Evolutionary conservation across 106 monocot genomes (phyloP).

Genomic region (Allium fistulosum): DNA sequence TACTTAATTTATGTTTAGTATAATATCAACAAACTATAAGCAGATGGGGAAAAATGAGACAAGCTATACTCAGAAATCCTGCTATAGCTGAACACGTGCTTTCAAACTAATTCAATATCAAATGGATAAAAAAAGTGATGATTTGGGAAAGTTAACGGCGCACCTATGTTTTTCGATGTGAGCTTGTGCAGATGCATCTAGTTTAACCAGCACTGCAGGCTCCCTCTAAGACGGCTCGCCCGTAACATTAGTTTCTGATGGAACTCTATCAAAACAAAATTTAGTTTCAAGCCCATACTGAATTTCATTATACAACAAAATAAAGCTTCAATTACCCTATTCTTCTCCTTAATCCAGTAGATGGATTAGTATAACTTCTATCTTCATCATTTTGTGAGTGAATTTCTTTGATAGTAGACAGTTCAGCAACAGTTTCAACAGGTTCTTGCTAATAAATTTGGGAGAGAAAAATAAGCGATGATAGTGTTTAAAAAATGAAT

Average conservation of each 20-base stretch:
- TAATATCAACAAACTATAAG: too few species aligned
- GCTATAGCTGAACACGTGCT: too few species aligned
- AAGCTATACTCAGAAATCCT: too few species aligned
- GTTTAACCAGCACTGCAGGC: constrained; percentile 29
- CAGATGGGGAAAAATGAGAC: too few species aligned
- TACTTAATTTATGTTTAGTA: too few species aligned
- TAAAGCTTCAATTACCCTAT: constrained; percentile 25
- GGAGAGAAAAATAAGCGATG: not conserved
- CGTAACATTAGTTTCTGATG: constrained; percentile 23
- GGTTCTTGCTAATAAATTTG: constrained; percentile 24
- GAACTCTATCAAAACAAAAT: not conserved
- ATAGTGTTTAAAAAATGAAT: not conserved
- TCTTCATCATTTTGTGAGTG: constrained; percentile 28
- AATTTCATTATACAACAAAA: not conserved
- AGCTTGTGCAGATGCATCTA: constrained; percentile 57
- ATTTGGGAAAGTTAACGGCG: not conserved
- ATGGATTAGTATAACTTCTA: constrained; percentile 6
- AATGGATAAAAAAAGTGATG: too few species aligned
- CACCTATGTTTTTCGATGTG: constrained; percentile 86
- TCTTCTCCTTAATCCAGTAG: constrained; percentile 50
- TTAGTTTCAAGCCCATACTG: not conserved
- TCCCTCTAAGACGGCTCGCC: constrained; percentile 21
- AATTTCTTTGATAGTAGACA: constrained; percentile 19
- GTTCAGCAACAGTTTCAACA: constrained; percentile 20
- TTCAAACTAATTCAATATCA: too few species aligned